Evolutionary conservation across 306 rosid genomes (phyloP).

Genomic region (Sindora glabra): DNA sequence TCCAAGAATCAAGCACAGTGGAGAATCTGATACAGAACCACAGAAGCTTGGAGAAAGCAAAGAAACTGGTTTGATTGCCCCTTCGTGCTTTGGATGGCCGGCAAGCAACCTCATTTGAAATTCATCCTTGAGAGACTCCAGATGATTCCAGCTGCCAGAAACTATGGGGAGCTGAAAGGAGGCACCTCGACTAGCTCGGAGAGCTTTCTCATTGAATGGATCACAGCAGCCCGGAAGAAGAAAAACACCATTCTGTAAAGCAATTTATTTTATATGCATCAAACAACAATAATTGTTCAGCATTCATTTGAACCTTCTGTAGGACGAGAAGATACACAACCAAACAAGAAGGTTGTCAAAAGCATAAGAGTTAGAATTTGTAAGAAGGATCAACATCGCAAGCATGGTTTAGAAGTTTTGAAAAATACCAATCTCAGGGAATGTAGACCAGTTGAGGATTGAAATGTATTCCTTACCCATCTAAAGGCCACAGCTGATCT

Average conservation of each 20-base stretch:
- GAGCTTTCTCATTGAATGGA: slow-evolving; percentile 87
- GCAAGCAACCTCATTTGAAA: slow-evolving; percentile 66
- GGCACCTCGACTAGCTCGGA: slow-evolving; percentile 95
- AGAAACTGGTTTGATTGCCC: slow-evolving; percentile 28
- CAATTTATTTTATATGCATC: slow-evolving; percentile 1
- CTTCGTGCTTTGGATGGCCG: slow-evolving; percentile 60
- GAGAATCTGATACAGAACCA: slow-evolving; percentile 34
- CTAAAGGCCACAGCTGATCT: slow-evolving; percentile 83
- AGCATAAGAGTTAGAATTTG: background rate
- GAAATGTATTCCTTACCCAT: slow-evolving; percentile 57
- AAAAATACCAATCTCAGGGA: too few species aligned
- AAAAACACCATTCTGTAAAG: slow-evolving; percentile 66
- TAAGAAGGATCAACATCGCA: slow-evolving; percentile 1
- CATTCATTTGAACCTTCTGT: background rate
- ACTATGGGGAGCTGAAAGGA: slow-evolving; percentile 81
- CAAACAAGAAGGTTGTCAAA: background rate
- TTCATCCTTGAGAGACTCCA: slow-evolving; percentile 39
- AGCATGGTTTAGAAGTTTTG: too few species aligned
- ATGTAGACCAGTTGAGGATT: background rate
- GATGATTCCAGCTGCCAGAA: slow-evolving; percentile 69
- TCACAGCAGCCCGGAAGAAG: slow-evolving; percentile 95
- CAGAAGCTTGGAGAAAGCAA: slow-evolving; percentile 49
- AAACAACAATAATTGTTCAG: background rate
- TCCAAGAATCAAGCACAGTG: slow-evolving; percentile 79
- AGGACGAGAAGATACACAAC: background rate